phyloP scores from a whole-genome alignment of 495 filamentous ascomycete genomes.

The Pseudomonodictys pantanalensis region DNA sequence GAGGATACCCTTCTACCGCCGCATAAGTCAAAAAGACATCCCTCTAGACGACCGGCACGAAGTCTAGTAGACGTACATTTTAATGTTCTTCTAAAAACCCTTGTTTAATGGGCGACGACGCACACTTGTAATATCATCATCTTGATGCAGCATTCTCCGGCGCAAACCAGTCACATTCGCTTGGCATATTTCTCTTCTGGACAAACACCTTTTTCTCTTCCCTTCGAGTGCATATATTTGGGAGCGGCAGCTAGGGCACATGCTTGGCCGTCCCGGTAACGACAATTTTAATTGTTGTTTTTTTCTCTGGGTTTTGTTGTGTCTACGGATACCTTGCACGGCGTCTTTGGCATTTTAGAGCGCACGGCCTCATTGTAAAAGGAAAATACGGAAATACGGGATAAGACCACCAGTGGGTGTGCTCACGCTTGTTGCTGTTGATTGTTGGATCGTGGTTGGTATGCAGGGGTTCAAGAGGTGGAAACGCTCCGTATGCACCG shows the following conservation, averaged over 20 bases:
- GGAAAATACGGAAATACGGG: no score
- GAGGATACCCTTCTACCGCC: conserved; percentile 36
- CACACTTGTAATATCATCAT: conserved; percentile 18
- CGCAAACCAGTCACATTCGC: neutral
- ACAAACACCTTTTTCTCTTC: neutral
- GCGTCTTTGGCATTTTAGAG: no score
- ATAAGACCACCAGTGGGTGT: no score
- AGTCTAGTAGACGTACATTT: conserved; percentile 22
- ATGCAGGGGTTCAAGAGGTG: no score
- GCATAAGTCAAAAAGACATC: conserved; percentile 35
- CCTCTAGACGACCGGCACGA: conserved; percentile 38
- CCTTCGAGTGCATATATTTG: neutral
- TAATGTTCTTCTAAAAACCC: neutral
- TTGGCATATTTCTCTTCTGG: neutral
- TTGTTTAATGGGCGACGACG: conserved; percentile 26
- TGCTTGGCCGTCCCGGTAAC: no score
- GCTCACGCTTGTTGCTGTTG: no score
- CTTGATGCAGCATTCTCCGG: conserved; percentile 20
- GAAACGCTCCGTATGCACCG: no score
- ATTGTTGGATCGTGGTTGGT: no score
- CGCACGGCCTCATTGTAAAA: no score
- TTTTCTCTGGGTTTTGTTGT: no score
- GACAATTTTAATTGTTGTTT: no score
- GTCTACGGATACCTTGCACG: no score
- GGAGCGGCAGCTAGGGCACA: neutral